Conservation (phyloP, 352 stramenopile genomes). For the Globisporangium canariense region DNA sequence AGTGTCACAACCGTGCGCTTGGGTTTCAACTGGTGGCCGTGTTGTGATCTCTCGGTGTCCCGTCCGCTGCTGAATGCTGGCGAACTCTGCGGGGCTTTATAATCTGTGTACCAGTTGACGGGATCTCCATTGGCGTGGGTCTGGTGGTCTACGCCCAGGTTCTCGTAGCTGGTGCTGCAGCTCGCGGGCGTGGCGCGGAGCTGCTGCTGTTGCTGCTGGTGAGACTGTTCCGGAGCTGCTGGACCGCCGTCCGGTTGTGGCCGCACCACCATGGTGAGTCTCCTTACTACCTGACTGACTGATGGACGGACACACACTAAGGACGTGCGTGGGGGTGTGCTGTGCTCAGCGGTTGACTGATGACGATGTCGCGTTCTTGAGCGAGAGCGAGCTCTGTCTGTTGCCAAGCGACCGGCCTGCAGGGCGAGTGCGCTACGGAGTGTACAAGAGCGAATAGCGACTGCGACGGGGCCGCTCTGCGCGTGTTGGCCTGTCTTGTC, state of each 20-base stretch:
- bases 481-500: too few species aligned
- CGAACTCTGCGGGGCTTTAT: background rate
- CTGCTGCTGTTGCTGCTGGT: background rate
- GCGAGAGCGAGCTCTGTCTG: too few species aligned
- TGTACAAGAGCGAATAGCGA: too few species aligned
- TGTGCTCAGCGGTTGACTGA: too few species aligned
- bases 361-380: too few species aligned
- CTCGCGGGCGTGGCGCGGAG: conserved; percentile 14
- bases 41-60: background rate
- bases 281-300: too few species aligned
- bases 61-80: background rate
- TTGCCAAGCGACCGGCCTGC: too few species aligned
- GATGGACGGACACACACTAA: too few species aligned
- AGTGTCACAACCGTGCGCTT: conserved; percentile 7
- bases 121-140: background rate
- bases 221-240: background rate
- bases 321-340: too few species aligned
- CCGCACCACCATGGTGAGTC: background rate
- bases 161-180: conserved; percentile 7
- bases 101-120: background rate
- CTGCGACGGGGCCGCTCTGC: too few species aligned
- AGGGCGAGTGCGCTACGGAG: too few species aligned
- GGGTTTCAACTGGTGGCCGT: conserved; percentile 2
- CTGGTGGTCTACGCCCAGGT: background rate
- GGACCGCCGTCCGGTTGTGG: background rate